Evolutionary conservation across 768 basidiomycete species (phyloP).

Genomic region (Rubroboletus pulcherrimus): DNA sequence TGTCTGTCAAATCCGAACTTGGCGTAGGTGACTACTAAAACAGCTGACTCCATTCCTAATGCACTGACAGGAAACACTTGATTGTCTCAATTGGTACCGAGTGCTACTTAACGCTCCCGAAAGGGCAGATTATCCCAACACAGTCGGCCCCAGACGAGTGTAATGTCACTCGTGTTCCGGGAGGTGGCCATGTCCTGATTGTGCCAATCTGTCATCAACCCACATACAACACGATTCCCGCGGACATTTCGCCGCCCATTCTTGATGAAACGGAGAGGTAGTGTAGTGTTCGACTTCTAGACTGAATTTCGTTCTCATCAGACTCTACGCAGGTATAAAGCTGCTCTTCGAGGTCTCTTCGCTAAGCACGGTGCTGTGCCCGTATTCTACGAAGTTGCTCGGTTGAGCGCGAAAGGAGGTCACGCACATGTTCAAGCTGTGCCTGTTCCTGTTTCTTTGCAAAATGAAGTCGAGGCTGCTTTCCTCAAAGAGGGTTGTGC

Average conservation of each 20-base stretch:
- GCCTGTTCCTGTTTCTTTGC: conserved; percentile 64
- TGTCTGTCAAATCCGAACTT: conserved; percentile 93
- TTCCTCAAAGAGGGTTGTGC: conserved; percentile 70
- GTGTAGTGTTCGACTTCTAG: conserved; percentile 35
- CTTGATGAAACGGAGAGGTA: conserved; percentile 78
- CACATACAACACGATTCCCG: conserved; percentile 77
- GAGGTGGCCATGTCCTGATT: conserved; percentile 93
- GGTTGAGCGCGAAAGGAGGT: conserved; percentile 80
- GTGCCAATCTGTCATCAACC: conserved; percentile 93
- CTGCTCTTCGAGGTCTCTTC: conserved; percentile 68
- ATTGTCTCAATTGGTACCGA: conserved; percentile 92
- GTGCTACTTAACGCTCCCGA: conserved; percentile 94
- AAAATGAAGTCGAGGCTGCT: conserved; percentile 60
- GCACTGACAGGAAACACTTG: conserved; percentile 73
- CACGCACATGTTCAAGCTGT: conserved; percentile 92
- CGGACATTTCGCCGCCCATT: conserved; percentile 72
- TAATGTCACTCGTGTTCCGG: conserved; percentile 59
- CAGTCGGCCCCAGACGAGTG: conserved; percentile 47
- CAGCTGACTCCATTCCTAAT: conserved; percentile 1
- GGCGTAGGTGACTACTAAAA: conserved; percentile 49
- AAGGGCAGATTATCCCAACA: conserved; percentile 90
- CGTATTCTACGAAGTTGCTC: conserved; percentile 85
- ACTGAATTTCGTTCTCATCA: neutral
- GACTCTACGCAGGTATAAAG: conserved; percentile 59
- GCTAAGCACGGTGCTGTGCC: conserved; percentile 62